Evolutionary conservation across 2,329 filamentous ascomycete species (phyloP).

Genomic region (Cladophialophora bantiana): DNA sequence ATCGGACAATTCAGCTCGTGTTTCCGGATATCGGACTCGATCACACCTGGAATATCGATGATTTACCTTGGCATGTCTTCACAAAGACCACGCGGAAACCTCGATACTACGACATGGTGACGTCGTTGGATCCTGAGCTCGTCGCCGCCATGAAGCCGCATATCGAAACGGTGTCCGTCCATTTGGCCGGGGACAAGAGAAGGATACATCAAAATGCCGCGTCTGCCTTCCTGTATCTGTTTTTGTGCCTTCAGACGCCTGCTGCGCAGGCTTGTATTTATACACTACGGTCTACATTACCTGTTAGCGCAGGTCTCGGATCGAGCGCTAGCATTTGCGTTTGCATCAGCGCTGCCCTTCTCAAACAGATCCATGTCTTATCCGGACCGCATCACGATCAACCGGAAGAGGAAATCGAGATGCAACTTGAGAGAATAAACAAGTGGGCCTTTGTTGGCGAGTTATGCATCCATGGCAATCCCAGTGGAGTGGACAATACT

Average conservation of each 20-base stretch:
- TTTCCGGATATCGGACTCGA: constrained; percentile 90
- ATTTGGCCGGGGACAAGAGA: constrained; percentile 71
- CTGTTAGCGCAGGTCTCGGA: constrained; percentile 87
- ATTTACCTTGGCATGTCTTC: constrained; percentile 86
- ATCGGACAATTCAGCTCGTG: constrained; percentile 82
- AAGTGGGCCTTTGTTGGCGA: constrained; percentile 97
- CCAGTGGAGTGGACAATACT: constrained; percentile 96
- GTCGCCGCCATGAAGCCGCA: constrained; percentile 81
- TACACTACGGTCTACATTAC: constrained; percentile 90
- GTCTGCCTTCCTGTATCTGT: constrained; percentile 88
- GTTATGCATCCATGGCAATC: constrained; percentile 96
- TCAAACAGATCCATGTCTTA: constrained; percentile 86
- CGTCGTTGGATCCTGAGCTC: constrained; percentile 81
- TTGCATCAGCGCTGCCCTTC: constrained; percentile 81
- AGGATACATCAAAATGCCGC: constrained; percentile 86
- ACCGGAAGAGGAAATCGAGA: constrained; percentile 80
- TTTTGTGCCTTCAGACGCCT: constrained; percentile 82
- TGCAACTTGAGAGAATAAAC: constrained; percentile 95
- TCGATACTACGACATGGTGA: constrained; percentile 90
- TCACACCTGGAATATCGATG: constrained; percentile 93
- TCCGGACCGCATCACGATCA: constrained; percentile 93
- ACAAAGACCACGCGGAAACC: constrained; percentile 85
- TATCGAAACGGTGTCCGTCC: constrained; percentile 72
- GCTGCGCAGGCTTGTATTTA: constrained; percentile 84
- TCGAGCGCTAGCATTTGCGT: constrained; percentile 95